These are phyloP conservation scores for Letharia lupina DNA, from an alignment of 495 filamentous ascomycete genomes.

Conservation along the genomic window DNA sequence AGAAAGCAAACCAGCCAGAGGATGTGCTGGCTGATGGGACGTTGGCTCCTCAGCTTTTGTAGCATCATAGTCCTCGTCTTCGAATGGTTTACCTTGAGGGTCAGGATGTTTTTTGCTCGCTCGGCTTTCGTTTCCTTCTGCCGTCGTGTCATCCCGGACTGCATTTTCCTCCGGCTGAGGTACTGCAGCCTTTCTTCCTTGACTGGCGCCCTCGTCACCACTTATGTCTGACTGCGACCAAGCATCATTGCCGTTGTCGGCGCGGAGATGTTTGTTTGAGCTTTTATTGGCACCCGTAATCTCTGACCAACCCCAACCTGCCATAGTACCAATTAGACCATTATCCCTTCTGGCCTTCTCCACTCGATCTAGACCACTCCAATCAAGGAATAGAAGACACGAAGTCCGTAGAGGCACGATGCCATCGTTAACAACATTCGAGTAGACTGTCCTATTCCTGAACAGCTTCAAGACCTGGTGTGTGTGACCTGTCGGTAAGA, in stretches of 20 bases:
- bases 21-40: slow-evolving; percentile 33
- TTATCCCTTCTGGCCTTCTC: slow-evolving; percentile 92
- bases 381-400: slow-evolving; percentile 93
- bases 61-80: slow-evolving; percentile 23
- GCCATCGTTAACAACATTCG: slow-evolving; percentile 96
- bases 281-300: slow-evolving; percentile 72
- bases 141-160: slow-evolving; percentile 44
- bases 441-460: slow-evolving; percentile 85
- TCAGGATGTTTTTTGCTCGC: slow-evolving; percentile 13
- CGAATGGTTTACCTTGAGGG: slow-evolving; percentile 1
- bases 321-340: slow-evolving; percentile 81
- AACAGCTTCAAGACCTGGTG: slow-evolving; percentile 81
- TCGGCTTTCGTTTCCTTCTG: slow-evolving; percentile 20
- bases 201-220: slow-evolving; percentile 28
- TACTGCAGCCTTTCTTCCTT: slow-evolving; percentile 33
- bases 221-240: slow-evolving; percentile 24
- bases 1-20: slow-evolving; percentile 55
- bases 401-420: slow-evolving; percentile 93
- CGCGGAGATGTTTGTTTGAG: slow-evolving; percentile 35
- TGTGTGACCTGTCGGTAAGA: slow-evolving; percentile 86
- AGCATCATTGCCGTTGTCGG: slow-evolving; percentile 28
- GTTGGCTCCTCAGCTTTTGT: slow-evolving; percentile 23
- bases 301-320: slow-evolving; percentile 91
- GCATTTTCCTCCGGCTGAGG: slow-evolving; percentile 52
- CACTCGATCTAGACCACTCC: slow-evolving; percentile 85